Evolutionary conservation across 768 basidiomycete genomes (phyloP).

Genomic region (Strobilomyces dryophilus): DNA sequence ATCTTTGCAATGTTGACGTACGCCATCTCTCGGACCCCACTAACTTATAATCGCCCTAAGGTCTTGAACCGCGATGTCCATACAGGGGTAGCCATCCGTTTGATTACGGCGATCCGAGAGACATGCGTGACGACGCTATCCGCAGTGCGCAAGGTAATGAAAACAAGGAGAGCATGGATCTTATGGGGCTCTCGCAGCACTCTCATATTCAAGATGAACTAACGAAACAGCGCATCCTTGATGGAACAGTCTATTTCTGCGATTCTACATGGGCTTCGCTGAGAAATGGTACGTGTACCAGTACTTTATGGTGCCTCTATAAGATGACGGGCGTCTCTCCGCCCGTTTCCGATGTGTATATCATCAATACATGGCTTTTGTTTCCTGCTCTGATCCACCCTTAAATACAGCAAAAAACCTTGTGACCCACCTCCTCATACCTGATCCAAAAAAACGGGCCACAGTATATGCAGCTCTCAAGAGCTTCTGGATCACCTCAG

Average conservation of each 20-base stretch:
- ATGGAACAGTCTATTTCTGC: conserved; percentile 55
- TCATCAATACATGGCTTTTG: neutral
- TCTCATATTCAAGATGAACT: conserved; percentile 48
- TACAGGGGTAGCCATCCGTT: conserved; percentile 74
- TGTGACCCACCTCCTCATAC: conserved; percentile 56
- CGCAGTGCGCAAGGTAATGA: conserved; percentile 14
- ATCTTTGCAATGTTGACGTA: conserved; percentile 83
- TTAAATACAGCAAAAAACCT: conserved; percentile 45
- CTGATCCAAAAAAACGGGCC: conserved; percentile 53
- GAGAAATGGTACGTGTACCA: conserved; percentile 49
- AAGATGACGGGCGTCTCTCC: conserved; percentile 1
- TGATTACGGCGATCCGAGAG: conserved; percentile 46
- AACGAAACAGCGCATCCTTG: conserved; percentile 67
- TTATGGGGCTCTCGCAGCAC: conserved; percentile 27
- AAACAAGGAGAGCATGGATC: conserved; percentile 34
- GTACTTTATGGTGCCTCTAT: neutral
- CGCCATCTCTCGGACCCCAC: conserved; percentile 27
- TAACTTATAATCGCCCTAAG: neutral
- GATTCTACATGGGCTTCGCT: conserved; percentile 51
- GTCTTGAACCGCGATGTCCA: conserved; percentile 6
- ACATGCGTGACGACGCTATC: conserved; percentile 8
- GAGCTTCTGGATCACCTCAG: conserved; percentile 63
- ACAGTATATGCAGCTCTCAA: conserved; percentile 60
- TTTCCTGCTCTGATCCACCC: conserved; percentile 4
- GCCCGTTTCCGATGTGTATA: conserved; percentile 1